Evolutionary conservation across 768 basidiomycete species (phyloP).

Genomic region (Boletus coccyginus): DNA sequence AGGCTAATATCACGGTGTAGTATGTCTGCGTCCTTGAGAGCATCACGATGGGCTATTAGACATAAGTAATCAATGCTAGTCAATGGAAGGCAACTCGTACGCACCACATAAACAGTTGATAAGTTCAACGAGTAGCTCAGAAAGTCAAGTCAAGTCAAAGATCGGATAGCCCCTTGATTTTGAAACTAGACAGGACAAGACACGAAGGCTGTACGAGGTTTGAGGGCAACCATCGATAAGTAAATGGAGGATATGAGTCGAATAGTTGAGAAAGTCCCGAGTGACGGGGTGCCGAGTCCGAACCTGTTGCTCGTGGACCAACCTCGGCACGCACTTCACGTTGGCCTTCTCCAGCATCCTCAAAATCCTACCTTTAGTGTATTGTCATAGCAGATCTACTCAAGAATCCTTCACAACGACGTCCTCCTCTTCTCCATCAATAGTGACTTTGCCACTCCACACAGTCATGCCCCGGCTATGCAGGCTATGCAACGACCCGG

Average conservation of each 20-base stretch:
- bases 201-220: not conserved
- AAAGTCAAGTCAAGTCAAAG: not conserved
- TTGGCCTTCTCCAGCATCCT: not conserved
- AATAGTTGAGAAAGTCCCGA: not conserved
- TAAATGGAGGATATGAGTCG: not conserved
- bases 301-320: slow-evolving; percentile 4
- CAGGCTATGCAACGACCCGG: not conserved
- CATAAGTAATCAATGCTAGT: not conserved
- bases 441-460: not conserved
- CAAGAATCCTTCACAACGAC: slow-evolving; percentile 6
- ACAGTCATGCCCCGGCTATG: slow-evolving; percentile 3
- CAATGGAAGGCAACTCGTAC: not conserved
- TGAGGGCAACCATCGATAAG: no score
- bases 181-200: not conserved
- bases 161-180: not conserved
- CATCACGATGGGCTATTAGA: not conserved
- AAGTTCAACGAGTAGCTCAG: not conserved
- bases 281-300: not conserved
- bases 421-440: not conserved
- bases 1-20: slow-evolving; percentile 8
- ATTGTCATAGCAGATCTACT: not conserved
- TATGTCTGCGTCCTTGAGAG: not conserved
- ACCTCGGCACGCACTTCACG: not conserved
- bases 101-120: not conserved
- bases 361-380: not conserved